These are phyloP conservation scores for Clonostachys chloroleuca DNA, from an alignment of 2,329 filamentous ascomycete species.

Conservation along the genomic window DNA sequence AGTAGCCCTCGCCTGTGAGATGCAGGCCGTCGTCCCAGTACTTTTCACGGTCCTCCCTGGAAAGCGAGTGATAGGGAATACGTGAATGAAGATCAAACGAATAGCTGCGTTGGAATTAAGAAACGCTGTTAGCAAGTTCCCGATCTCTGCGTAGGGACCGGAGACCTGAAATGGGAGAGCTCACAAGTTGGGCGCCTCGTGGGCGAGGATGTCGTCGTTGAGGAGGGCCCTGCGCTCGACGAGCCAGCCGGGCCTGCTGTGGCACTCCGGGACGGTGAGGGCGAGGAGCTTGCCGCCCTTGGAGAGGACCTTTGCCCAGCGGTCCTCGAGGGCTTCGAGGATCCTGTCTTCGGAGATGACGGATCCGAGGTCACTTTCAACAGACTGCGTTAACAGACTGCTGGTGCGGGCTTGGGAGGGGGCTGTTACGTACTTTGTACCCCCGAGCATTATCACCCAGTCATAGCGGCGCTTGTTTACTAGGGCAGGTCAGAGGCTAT, in stretches of 20 bases:
- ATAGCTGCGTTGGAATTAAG: constrained; percentile 29
- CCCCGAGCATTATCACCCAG: constrained; percentile 60
- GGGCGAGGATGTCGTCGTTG: constrained; percentile 47
- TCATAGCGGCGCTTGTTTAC: constrained; percentile 30
- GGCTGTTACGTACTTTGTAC: constrained; percentile 47
- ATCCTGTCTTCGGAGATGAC: constrained; percentile 31
- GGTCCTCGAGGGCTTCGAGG: constrained; percentile 39
- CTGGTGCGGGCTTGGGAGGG: neutral
- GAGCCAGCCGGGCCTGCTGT: constrained; percentile 16
- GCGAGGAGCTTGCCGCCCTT: constrained; percentile 53
- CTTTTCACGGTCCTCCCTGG: constrained; percentile 32
- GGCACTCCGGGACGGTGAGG: constrained; percentile 56
- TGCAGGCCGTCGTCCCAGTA: constrained; percentile 62
- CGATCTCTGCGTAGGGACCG: neutral
- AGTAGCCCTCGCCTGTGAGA: constrained; percentile 53
- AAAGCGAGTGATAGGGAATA: constrained; percentile 49
- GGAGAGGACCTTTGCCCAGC: constrained; percentile 45
- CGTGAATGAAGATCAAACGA: constrained; percentile 50
- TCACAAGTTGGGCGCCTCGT: constrained; percentile 47
- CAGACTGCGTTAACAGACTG: neutral
- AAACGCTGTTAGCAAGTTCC: neutral
- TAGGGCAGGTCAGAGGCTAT: neutral
- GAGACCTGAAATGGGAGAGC: constrained; percentile 12
- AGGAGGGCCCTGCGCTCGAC: constrained; percentile 33
- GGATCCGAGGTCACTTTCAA: constrained; percentile 43